phyloP scores from a whole-genome alignment of 371 early-diverging fungal species.

The Apophysomyces trapeziformis region DNA sequence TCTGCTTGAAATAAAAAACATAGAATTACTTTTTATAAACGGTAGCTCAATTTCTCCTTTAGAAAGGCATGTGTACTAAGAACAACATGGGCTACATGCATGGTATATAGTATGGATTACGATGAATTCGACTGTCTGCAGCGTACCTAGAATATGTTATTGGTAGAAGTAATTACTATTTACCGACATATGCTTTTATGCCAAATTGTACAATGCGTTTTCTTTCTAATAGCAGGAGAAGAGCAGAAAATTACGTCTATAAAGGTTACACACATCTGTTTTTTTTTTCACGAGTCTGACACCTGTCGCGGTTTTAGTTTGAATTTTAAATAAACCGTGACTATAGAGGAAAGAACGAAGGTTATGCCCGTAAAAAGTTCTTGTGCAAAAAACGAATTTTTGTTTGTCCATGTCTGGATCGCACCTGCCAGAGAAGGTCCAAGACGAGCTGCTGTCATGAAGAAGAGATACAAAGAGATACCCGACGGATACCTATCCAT shows the following conservation, averaged over 20 bases:
- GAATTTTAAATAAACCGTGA: conserved; percentile 28
- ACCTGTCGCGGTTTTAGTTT: conserved; percentile 21
- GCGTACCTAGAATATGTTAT: too few relatives aligned
- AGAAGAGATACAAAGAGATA: conserved; percentile 22
- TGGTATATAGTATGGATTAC: too few relatives aligned
- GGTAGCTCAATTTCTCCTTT: too few relatives aligned
- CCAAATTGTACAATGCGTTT: conserved; percentile 7
- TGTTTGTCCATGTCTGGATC: conserved; percentile 21
- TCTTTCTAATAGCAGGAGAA: neutral
- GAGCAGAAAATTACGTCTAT: neutral
- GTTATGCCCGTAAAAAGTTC: conserved; percentile 21
- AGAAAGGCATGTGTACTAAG: too few relatives aligned
- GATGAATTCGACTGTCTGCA: too few relatives aligned
- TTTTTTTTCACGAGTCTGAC: conserved; percentile 16
- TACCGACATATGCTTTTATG: neutral
- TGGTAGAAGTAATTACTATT: too few relatives aligned
- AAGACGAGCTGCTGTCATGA: conserved; percentile 21
- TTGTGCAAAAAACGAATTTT: conserved; percentile 17
- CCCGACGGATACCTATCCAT: conserved; percentile 22
- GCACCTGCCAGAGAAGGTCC: conserved; percentile 26
- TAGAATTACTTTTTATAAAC: too few relatives aligned
- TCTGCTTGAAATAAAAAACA: too few relatives aligned
- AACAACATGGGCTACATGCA: too few relatives aligned
- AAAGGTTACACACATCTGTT: neutral
- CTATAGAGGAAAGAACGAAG: conserved; percentile 19